Evolutionary conservation across 345 rosid species (phyloP).

Genomic region (Dipteronia dyeriana): DNA sequence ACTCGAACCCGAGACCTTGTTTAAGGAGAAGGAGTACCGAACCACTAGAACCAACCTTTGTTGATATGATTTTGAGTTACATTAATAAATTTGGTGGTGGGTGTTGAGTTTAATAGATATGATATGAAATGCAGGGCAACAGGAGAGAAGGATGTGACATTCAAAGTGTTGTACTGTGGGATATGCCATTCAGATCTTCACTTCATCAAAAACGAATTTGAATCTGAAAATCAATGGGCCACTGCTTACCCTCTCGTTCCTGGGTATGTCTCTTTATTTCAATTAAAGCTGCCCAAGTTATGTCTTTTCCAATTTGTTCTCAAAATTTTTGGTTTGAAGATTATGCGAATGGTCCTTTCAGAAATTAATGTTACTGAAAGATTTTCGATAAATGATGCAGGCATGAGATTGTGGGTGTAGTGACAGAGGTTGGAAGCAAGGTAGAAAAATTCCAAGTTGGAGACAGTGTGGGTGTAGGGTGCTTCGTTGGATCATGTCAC

Average conservation of each 20-base stretch:
- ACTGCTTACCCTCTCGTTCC: slow-evolving; percentile 65
- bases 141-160: slow-evolving; percentile 57
- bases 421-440: slow-evolving; percentile 51
- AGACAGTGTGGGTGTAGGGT: slow-evolving; percentile 60
- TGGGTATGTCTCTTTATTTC: slow-evolving; percentile 40
- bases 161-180: slow-evolving; percentile 68
- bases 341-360: too few species aligned
- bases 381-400: slow-evolving; percentile 27
- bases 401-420: slow-evolving; percentile 72
- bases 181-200: slow-evolving; percentile 72
- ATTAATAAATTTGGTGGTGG: too few species aligned
- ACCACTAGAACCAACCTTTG: too few species aligned
- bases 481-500: slow-evolving; percentile 56
- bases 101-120: too few species aligned
- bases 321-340: too few species aligned
- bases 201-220: slow-evolving; percentile 38
- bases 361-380: background rate
- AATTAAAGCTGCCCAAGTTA: too few species aligned
- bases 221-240: slow-evolving; percentile 28
- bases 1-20: too few species aligned
- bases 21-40: too few species aligned
- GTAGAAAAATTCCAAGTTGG: slow-evolving; percentile 49
- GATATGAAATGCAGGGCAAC: slow-evolving; percentile 36
- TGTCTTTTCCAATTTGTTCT: too few species aligned
- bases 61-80: too few species aligned